Evolutionary conservation across 169 alveolate genomes (phyloP).

Genomic region (Cryptosporidium baileyi): DNA sequence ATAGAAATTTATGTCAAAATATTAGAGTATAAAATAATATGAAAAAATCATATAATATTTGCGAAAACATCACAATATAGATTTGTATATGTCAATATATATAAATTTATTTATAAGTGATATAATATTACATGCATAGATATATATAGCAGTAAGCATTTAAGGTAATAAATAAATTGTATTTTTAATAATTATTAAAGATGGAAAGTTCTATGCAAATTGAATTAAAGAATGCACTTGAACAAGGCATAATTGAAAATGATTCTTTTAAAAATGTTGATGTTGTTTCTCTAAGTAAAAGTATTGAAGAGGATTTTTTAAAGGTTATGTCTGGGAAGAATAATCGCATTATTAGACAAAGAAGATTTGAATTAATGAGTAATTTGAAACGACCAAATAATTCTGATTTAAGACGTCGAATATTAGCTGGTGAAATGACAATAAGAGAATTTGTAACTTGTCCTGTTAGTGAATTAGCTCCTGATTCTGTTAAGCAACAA

Average conservation of each 20-base stretch:
- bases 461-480: slow-evolving; percentile 60
- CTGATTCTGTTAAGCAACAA: slow-evolving; percentile 55
- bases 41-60: too few relatives aligned
- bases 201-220: slow-evolving; percentile 15
- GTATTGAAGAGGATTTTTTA: slow-evolving; percentile 45
- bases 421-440: slow-evolving; percentile 55
- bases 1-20: too few relatives aligned
- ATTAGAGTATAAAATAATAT: too few relatives aligned
- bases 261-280: slow-evolving; percentile 14
- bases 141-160: too few relatives aligned
- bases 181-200: too few relatives aligned
- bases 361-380: slow-evolving; percentile 62
- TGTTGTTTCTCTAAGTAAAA: background rate
- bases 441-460: slow-evolving; percentile 56
- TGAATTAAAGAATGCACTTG: slow-evolving; percentile 43
- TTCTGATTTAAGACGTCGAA: slow-evolving; percentile 35
- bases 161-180: too few relatives aligned
- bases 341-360: slow-evolving; percentile 32
- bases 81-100: too few relatives aligned
- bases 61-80: too few relatives aligned
- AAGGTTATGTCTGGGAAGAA: slow-evolving; percentile 11
- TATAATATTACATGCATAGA: too few relatives aligned
- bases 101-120: too few relatives aligned
- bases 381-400: slow-evolving; percentile 37
- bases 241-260: slow-evolving; percentile 22